phyloP scores from a whole-genome alignment of 768 basidiomycete genomes.

The Hysterangium stoloniferum region DNA sequence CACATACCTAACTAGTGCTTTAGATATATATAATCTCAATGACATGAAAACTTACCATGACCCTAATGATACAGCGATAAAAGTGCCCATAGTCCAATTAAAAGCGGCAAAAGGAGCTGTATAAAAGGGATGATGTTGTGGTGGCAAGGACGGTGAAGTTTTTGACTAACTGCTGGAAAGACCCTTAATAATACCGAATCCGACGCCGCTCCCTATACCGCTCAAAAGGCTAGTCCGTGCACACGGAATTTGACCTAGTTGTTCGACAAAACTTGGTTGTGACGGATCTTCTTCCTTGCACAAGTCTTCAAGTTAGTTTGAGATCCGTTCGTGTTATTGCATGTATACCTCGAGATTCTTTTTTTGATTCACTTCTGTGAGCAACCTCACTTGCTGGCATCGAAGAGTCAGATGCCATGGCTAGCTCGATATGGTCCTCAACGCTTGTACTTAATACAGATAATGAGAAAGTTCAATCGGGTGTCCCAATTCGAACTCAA shows the following conservation, averaged over 20 bases:
- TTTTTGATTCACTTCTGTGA: too few species aligned
- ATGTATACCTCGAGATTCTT: too few species aligned
- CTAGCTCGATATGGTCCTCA: too few species aligned
- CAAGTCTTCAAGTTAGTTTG: too few species aligned
- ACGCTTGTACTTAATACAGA: too few species aligned
- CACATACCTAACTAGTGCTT: slow-evolving; percentile 15
- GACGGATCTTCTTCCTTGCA: slow-evolving; percentile 41
- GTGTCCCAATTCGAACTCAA: too few species aligned
- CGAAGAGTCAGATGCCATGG: too few species aligned
- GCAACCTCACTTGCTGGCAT: too few species aligned
- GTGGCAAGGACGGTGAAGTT: neutral
- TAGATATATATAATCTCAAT: too few species aligned
- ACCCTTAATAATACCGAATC: slow-evolving; percentile 68
- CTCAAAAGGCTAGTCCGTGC: slow-evolving; percentile 66
- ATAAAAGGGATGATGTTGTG: neutral
- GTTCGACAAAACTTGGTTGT: slow-evolving; percentile 46
- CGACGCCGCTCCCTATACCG: slow-evolving; percentile 74
- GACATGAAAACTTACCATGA: slow-evolving; percentile 55
- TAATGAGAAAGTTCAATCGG: too few species aligned
- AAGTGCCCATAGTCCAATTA: slow-evolving; percentile 76
- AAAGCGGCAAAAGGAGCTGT: slow-evolving; percentile 58
- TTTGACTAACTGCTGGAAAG: slow-evolving; percentile 49
- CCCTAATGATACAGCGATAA: slow-evolving; percentile 55
- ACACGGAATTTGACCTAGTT: slow-evolving; percentile 64
- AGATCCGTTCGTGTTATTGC: too few species aligned